Percentiles rank a stretch among this genome's conserved stretches.
Conservation (phyloP, 352 stramenopile species). For the Hyaloperonospora arabidopsidis region DNA sequence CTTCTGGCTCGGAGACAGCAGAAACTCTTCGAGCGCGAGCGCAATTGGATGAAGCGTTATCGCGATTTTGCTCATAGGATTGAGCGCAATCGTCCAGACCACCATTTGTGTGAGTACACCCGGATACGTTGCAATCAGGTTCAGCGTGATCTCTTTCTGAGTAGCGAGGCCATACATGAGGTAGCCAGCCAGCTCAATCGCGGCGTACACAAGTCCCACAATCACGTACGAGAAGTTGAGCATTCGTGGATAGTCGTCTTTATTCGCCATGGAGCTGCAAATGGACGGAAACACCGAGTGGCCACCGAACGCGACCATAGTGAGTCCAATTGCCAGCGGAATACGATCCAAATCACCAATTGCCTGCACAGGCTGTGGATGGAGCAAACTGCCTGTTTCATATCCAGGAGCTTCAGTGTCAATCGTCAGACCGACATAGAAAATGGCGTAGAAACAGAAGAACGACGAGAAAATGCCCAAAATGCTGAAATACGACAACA, state of each 20-base stretch:
- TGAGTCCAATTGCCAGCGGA: conserved; percentile 72
- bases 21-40: conserved; percentile 62
- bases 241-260: conserved; percentile 50
- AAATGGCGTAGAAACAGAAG: conserved; percentile 67
- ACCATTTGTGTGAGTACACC: conserved; percentile 55
- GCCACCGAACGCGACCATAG: conserved; percentile 82
- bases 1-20: conserved; percentile 43
- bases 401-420: conserved; percentile 34
- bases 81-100: conserved; percentile 78
- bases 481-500: conserved; percentile 81
- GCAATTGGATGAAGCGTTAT: conserved; percentile 79
- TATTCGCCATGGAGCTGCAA: conserved; percentile 71
- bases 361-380: conserved; percentile 53
- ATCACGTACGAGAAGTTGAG: conserved; percentile 71
- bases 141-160: conserved; percentile 82
- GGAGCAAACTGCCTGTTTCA: conserved; percentile 45
- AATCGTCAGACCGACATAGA: conserved; percentile 67
- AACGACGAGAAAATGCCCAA: conserved; percentile 79
- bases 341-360: conserved; percentile 61
- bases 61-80: conserved; percentile 85
- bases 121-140: conserved; percentile 62
- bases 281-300: conserved; percentile 88
- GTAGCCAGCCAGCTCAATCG: conserved; percentile 72
- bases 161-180: conserved; percentile 76
- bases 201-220: conserved; percentile 60